Evolutionary conservation across 345 rosid genomes (phyloP), one percentile per base, ranked within the genome.

Genomic region (Citrus maxima): DNA sequence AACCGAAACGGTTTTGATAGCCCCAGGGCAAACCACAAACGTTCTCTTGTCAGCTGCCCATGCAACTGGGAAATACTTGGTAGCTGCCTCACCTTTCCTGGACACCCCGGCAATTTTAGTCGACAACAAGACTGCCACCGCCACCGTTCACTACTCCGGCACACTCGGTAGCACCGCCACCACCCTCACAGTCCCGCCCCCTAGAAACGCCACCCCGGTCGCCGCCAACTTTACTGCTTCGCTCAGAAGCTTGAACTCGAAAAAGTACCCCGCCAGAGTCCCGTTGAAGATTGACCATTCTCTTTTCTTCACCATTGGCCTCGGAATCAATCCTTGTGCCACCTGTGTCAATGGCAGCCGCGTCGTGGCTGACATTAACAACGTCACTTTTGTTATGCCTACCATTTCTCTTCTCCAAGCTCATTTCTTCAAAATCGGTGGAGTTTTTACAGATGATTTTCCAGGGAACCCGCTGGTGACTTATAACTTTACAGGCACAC

Each of bases 11-110:
- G 83, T 95, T 42, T 67, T 91, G 10, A 84, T 95, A 4, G 83
- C 97, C 4, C 97, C 98, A 0, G 98, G 99, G 19, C 98, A 95
- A 82, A 93, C 98, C 75, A 91, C 94, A 21, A 91, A 88, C 75
- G 93, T 84, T 37, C 90, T 92, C 40, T 58, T 92, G 42, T 84
- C 87, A 0, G 86, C 99, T 0, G 74, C 77, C 32, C 86, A 78
- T 4, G 71, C 61, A 46, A 40, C 90, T 0, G 98, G 96, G 37
- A 87, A 81, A 66, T 93, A 89, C 86, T 61, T 93, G 21, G 80
- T 95, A 3, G 85, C 88, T 2, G 93, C 86, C 62, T 91, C 98
- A 1, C 88, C 97, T 10, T 95, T 93, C 88, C 88, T 92, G 95
- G 96, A 95, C 71, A 81, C 96, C 0, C 93, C 95, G 0, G 1